phyloP scores from a whole-genome alignment of 2,329 filamentous ascomycete species.

The Trichoderma sp. region DNA sequence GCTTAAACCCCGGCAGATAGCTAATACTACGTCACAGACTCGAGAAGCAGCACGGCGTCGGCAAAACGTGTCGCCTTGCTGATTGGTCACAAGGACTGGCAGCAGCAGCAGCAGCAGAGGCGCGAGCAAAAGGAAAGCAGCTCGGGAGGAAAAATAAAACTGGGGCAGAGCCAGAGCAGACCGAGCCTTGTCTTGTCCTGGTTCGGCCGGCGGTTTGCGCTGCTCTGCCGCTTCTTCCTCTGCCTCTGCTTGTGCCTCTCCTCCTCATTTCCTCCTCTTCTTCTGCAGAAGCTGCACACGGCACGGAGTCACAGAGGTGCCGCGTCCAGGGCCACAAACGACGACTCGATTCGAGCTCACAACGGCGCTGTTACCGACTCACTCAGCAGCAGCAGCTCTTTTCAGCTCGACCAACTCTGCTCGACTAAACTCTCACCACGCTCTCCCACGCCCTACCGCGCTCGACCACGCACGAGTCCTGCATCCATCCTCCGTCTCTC shows the following conservation, averaged over 20 bases:
- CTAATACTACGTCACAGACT: conserved; percentile 14
- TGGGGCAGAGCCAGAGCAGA: conserved; percentile 21
- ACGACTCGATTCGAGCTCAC: neutral
- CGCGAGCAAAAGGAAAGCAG: conserved; percentile 1
- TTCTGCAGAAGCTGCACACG: too few species aligned
- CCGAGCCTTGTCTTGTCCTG: conserved; percentile 26
- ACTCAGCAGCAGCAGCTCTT: too few species aligned
- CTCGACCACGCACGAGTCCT: too few species aligned
- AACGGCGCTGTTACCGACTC: too few species aligned
- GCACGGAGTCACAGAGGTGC: too few species aligned
- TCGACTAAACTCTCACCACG: neutral
- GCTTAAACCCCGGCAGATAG: conserved; percentile 12
- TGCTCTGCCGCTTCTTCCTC: conserved; percentile 20
- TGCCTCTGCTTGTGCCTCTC: conserved; percentile 16
- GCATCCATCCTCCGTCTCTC: neutral
- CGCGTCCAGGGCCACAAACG: neutral
- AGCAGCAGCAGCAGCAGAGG: conserved; percentile 11
- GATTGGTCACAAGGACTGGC: conserved; percentile 31
- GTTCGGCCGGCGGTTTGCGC: too few species aligned
- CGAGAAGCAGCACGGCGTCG: conserved; percentile 19
- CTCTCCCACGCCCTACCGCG: neutral
- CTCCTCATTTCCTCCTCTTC: neutral
- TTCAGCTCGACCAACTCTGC: too few species aligned
- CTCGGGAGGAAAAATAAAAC: conserved; percentile 16
- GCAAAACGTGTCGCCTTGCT: conserved; percentile 29